Percentiles rank a stretch among this genome's conserved stretches.
phyloP scores from a whole-genome alignment of 1,139 yeast species.

The Fermentozyma sake region DNA sequence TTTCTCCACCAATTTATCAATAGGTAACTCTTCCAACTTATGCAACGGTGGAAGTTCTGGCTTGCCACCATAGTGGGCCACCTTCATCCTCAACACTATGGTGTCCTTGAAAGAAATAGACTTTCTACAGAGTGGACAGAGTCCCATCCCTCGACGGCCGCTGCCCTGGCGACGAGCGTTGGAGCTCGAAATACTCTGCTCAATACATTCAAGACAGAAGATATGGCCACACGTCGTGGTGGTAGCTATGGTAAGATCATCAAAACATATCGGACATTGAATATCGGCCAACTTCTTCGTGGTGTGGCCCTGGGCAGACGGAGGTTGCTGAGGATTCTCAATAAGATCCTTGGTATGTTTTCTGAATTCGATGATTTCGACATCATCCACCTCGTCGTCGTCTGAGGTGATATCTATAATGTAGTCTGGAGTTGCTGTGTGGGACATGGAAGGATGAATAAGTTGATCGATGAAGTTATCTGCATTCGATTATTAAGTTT shows the following conservation, averaged over 20 bases:
- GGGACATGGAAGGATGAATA: background rate
- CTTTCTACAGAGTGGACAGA: conserved; percentile 45
- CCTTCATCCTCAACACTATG: conserved; percentile 30
- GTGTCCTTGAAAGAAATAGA: conserved; percentile 38
- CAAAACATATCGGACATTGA: conserved; percentile 47
- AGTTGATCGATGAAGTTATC: too few relatives aligned
- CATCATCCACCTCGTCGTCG: conserved; percentile 32
- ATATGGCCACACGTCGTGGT: conserved; percentile 44
- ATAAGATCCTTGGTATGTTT: conserved; percentile 33
- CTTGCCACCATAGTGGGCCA: conserved; percentile 10
- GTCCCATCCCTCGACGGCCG: conserved; percentile 34
- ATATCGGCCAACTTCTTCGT: conserved; percentile 34
- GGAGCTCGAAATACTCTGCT: conserved; percentile 38
- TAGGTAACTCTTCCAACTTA: too few relatives aligned
- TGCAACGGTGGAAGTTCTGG: conserved; percentile 12
- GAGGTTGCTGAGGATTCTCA: conserved; percentile 21
- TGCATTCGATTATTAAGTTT: too few relatives aligned
- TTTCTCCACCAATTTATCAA: too few relatives aligned
- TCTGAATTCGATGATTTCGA: conserved; percentile 36
- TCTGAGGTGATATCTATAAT: conserved; percentile 22
- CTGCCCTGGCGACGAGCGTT: conserved; percentile 40
- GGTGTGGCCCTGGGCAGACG: conserved; percentile 15
- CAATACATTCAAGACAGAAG: conserved; percentile 43
- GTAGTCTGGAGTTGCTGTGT: conserved; percentile 12
- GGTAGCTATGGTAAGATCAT: conserved; percentile 36